Evolutionary conservation across 2,329 filamentous ascomycete genomes (phyloP).

Genomic region (Hypoxylon sp.): DNA sequence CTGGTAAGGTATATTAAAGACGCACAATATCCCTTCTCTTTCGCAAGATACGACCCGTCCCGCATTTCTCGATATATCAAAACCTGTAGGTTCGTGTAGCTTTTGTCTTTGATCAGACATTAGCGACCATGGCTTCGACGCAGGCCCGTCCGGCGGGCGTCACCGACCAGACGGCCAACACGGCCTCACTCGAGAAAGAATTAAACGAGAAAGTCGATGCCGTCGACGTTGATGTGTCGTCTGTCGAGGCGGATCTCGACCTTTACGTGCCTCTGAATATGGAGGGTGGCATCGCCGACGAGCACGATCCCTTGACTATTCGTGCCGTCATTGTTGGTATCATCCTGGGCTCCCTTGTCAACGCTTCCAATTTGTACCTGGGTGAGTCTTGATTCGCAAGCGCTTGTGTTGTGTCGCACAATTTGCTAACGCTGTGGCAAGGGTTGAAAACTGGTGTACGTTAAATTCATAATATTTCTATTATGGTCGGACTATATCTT

Average conservation of each 20-base stretch:
- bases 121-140: conserved; percentile 48
- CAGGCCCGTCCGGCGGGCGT: conserved; percentile 45
- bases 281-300: conserved; percentile 54
- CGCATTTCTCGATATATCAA: conserved; percentile 24
- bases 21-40: conserved; percentile 10
- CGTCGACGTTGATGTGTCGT: conserved; percentile 50
- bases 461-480: no score
- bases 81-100: conserved; percentile 35
- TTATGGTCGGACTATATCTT: no score
- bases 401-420: neutral
- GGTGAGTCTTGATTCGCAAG: conserved; percentile 59
- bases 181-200: conserved; percentile 40
- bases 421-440: conserved; percentile 46
- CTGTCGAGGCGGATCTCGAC: conserved; percentile 56
- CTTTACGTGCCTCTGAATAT: conserved; percentile 59
- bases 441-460: conserved; percentile 60
- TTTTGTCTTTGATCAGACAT: conserved; percentile 42
- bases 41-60: conserved; percentile 7
- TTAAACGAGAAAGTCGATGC: conserved; percentile 44
- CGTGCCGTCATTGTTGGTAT: conserved; percentile 68
- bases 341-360: conserved; percentile 68
- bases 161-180: conserved; percentile 41
- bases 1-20: conserved; percentile 32
- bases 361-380: conserved; percentile 71
- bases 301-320: conserved; percentile 64